Conservation (phyloP, 306 rosid species). For the Pyrus bretschneideri region DNA sequence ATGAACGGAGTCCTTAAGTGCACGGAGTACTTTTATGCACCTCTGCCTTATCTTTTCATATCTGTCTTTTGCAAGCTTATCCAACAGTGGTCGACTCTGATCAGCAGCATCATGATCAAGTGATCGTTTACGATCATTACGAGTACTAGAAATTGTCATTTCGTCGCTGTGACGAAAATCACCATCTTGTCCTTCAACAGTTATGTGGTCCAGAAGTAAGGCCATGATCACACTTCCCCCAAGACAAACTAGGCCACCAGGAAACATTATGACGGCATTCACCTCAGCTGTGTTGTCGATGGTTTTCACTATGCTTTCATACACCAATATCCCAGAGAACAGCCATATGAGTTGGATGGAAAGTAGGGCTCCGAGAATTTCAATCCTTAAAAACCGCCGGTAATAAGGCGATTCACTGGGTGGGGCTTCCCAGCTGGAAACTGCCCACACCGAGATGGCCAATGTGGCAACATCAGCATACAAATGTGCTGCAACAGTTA, state of each 20-base stretch:
- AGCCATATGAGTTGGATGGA: constrained; percentile 72
- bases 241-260: constrained; percentile 58
- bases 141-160: constrained; percentile 28
- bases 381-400: constrained; percentile 56
- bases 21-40: constrained; percentile 66
- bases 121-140: constrained; percentile 12
- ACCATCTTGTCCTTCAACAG: constrained; percentile 19
- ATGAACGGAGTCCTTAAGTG: constrained; percentile 64
- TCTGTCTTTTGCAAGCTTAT: constrained; percentile 18
- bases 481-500: constrained; percentile 80
- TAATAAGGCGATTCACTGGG: constrained; percentile 53
- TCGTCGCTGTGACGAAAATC: constrained; percentile 19
- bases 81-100: constrained; percentile 31
- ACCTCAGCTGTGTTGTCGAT: constrained; percentile 31
- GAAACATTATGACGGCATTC: constrained; percentile 54
- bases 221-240: constrained; percentile 62
- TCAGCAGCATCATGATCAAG: background rate
- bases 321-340: constrained; percentile 65
- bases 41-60: constrained; percentile 29
- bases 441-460: constrained; percentile 80
- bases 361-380: constrained; percentile 71
- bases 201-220: constrained; percentile 42
- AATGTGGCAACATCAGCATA: constrained; percentile 67
- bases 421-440: constrained; percentile 61
- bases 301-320: constrained; percentile 56